phyloP scores from a whole-genome alignment of 345 rosid genomes.

The Arabidopsis arenosa region DNA sequence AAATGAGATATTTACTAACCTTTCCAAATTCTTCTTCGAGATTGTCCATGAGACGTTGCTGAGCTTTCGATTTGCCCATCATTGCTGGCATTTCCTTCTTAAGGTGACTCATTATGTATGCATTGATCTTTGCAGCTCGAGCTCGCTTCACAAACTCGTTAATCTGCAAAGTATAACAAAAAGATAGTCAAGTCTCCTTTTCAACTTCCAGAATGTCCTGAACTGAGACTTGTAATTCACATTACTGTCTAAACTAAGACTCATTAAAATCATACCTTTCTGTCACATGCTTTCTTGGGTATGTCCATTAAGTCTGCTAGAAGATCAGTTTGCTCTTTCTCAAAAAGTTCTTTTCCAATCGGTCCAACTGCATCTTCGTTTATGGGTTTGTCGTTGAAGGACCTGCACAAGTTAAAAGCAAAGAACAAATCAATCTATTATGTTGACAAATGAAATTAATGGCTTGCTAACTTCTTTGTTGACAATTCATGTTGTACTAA shows the following conservation, averaged over 20 bases:
- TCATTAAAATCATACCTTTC: slow-evolving; percentile 55
- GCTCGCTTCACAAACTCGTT: slow-evolving; percentile 97
- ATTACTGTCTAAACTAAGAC: not conserved
- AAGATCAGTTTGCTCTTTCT: slow-evolving; percentile 92
- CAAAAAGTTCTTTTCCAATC: slow-evolving; percentile 75
- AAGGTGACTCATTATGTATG: slow-evolving; percentile 88
- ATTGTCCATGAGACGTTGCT: slow-evolving; percentile 77
- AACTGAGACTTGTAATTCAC: not conserved
- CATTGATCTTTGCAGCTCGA: slow-evolving; percentile 91
- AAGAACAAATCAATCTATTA: not conserved
- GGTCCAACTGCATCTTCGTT: slow-evolving; percentile 68
- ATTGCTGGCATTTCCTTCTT: slow-evolving; percentile 94
- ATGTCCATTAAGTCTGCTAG: slow-evolving; percentile 70
- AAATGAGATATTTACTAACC: slow-evolving; percentile 45
- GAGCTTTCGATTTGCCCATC: slow-evolving; percentile 97
- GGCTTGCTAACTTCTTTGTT: not conserved
- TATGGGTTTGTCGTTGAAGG: slow-evolving; percentile 84
- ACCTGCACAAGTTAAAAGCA: slow-evolving; percentile 50
- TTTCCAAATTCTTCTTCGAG: slow-evolving; percentile 80
- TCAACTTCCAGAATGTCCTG: no score
- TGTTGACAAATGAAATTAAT: not conserved
- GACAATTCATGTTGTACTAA: not conserved
- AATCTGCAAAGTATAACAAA: slow-evolving; percentile 51
- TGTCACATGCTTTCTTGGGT: slow-evolving; percentile 96
- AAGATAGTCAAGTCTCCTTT: not conserved